These are phyloP conservation scores for Calonectria ilicicola DNA, from an alignment of 2,329 filamentous ascomycete genomes.

Conservation along the genomic window DNA sequence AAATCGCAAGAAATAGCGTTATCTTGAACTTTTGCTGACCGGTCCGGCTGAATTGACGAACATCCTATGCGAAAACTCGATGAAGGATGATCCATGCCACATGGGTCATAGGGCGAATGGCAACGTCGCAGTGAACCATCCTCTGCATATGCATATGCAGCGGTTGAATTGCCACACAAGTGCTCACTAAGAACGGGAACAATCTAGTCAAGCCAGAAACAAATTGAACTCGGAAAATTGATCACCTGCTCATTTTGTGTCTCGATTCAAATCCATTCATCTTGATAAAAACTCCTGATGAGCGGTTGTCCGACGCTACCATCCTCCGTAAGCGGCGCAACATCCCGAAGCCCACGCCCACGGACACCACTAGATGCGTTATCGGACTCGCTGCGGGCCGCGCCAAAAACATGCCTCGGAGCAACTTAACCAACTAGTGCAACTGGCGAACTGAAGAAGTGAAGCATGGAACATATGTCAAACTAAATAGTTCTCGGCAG, in stretches of 20 bases:
- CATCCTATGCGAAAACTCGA: neutral
- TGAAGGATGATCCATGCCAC: neutral
- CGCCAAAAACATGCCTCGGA: neutral
- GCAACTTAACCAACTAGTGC: neutral
- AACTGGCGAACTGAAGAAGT: neutral
- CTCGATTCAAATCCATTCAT: neutral
- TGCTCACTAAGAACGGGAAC: neutral
- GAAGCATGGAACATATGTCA: too few relatives aligned
- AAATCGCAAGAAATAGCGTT: neutral
- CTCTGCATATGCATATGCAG: constrained; percentile 3
- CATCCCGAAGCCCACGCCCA: neutral
- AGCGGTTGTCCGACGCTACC: neutral
- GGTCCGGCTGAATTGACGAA: neutral
- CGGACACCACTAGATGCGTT: neutral
- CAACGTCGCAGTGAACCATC: neutral
- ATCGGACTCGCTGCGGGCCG: neutral
- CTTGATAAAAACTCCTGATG: neutral
- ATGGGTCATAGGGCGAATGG: neutral
- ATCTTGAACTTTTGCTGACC: neutral
- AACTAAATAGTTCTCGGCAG: neutral
- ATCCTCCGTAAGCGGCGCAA: neutral
- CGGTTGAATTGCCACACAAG: neutral
- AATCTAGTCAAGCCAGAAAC: neutral
- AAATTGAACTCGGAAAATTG: too few relatives aligned
- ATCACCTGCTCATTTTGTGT: neutral